These are phyloP conservation scores for Xylaria scruposa DNA, from an alignment of 495 filamentous ascomycete genomes.

Conservation along the genomic window DNA sequence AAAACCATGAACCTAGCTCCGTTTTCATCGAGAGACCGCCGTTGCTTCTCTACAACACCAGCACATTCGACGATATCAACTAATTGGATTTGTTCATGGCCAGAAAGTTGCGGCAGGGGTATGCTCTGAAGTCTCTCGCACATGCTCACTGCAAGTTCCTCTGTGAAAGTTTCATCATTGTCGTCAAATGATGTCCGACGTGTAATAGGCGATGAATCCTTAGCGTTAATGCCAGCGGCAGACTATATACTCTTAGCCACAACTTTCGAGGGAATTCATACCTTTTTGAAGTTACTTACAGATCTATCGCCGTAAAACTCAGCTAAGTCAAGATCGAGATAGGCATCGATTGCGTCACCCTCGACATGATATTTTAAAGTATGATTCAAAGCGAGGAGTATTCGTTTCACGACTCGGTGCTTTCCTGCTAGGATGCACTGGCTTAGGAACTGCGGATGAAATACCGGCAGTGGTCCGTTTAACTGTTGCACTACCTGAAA, in stretches of 20 bases:
- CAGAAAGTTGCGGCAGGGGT: conserved; percentile 81
- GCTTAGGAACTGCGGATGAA: conserved; percentile 90
- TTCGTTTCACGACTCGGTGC: conserved; percentile 70
- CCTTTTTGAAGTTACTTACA: conserved; percentile 27
- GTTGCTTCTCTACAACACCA: conserved; percentile 85
- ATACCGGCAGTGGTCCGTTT: conserved; percentile 88
- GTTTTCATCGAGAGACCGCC: conserved; percentile 91
- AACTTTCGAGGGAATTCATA: neutral
- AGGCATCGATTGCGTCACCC: conserved; percentile 81
- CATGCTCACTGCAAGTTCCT: conserved; percentile 72
- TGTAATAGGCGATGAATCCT: conserved; percentile 33
- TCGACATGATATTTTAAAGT: conserved; percentile 83
- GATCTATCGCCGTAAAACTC: conserved; percentile 65
- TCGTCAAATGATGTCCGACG: conserved; percentile 56
- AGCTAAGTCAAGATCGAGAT: conserved; percentile 73
- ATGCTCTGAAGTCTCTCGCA: conserved; percentile 79
- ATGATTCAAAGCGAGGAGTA: conserved; percentile 76
- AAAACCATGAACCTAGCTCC: conserved; percentile 89
- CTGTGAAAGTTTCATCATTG: conserved; percentile 68
- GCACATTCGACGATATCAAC: conserved; percentile 88
- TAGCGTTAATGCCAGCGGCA: conserved; percentile 30
- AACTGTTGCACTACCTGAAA: conserved; percentile 82
- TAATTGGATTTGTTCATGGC: conserved; percentile 87
- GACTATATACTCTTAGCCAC: conserved; percentile 34
- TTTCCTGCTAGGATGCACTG: conserved; percentile 90